Conservation (phyloP, 352 stramenopile species). For the Globisporangium parvum region DNA sequence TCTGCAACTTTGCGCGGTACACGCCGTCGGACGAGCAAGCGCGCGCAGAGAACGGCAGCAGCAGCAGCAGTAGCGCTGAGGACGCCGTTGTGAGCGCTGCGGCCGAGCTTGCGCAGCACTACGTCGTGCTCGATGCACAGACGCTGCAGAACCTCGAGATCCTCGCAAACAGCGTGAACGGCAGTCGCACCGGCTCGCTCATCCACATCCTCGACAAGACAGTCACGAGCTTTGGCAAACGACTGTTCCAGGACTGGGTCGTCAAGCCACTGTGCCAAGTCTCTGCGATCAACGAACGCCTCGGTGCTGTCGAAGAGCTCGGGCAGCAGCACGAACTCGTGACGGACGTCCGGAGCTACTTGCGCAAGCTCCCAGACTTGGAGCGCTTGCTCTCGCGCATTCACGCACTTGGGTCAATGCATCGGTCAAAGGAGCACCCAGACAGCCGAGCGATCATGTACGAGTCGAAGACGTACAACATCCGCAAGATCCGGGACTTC, state of each 20-base stretch:
- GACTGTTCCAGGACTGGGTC: slow-evolving; percentile 96
- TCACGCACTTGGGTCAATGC: slow-evolving; percentile 90
- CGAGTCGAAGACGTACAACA: slow-evolving; percentile 95
- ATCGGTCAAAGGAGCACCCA: slow-evolving; percentile 88
- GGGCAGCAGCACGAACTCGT: slow-evolving; percentile 62
- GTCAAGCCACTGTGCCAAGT: slow-evolving; percentile 94
- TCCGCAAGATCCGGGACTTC: slow-evolving; percentile 95
- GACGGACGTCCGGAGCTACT: slow-evolving; percentile 74
- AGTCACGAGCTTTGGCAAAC: slow-evolving; percentile 92
- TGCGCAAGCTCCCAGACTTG: slow-evolving; percentile 93
- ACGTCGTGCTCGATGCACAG: slow-evolving; percentile 94
- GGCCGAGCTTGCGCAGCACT: slow-evolving; percentile 67
- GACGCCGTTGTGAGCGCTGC: slow-evolving; percentile 17
- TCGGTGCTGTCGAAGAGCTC: slow-evolving; percentile 96
- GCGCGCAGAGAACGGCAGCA: slow-evolving; percentile 1
- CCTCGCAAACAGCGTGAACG: slow-evolving; percentile 88
- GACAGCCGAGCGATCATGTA: slow-evolving; percentile 98
- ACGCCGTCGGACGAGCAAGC: slow-evolving; percentile 70
- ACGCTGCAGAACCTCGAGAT: slow-evolving; percentile 98
- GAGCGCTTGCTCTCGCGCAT: slow-evolving; percentile 95
- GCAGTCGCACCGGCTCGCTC: slow-evolving; percentile 87
- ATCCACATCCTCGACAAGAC: slow-evolving; percentile 89
- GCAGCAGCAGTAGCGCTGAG: neutral
- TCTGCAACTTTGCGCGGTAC: slow-evolving; percentile 76
- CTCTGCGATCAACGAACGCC: slow-evolving; percentile 92